phyloP scores from a whole-genome alignment of 208 protist species.

The Crithidia acanthocephali region DNA sequence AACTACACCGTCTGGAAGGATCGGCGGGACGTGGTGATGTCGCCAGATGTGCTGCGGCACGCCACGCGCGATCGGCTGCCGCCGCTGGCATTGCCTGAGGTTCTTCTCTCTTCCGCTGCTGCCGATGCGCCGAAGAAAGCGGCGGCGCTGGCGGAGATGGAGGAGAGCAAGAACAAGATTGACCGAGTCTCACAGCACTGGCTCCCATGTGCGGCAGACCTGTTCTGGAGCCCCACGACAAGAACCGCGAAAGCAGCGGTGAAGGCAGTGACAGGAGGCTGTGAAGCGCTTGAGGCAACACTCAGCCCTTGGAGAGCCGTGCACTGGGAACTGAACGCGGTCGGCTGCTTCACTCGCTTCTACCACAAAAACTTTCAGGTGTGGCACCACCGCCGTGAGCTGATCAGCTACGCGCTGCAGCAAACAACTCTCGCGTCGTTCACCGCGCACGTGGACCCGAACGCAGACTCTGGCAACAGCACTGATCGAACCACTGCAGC shows the following conservation, averaged over 20 bases:
- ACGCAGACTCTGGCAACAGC: neutral
- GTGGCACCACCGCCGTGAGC: conserved; percentile 79
- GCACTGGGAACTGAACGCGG: conserved; percentile 63
- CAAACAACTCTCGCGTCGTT: conserved; percentile 11
- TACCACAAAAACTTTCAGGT: conserved; percentile 88
- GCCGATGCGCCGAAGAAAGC: conserved; percentile 10
- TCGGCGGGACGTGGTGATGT: conserved; percentile 64
- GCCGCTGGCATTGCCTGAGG: conserved; percentile 1
- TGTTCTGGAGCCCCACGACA: conserved; percentile 9
- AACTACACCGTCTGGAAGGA: conserved; percentile 86
- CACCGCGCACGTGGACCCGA: neutral
- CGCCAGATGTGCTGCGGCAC: conserved; percentile 25
- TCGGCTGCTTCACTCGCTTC: conserved; percentile 43
- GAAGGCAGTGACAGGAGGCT: neutral
- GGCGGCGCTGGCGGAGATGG: conserved; percentile 23
- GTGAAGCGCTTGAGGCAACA: neutral
- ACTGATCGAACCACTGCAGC: neutral
- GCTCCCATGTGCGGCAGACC: conserved; percentile 26
- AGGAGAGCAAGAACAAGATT: conserved; percentile 15
- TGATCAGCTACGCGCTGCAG: conserved; percentile 53
- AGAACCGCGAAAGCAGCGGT: neutral
- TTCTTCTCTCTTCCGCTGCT: neutral
- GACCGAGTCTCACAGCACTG: conserved; percentile 27
- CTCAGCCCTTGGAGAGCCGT: conserved; percentile 65
- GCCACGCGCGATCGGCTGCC: conserved; percentile 36